Percentiles rank a stretch among this genome's conserved stretches.
phyloP scores from a whole-genome alignment of 805 yeast genomes.

The Wickerhamomyces alni region DNA sequence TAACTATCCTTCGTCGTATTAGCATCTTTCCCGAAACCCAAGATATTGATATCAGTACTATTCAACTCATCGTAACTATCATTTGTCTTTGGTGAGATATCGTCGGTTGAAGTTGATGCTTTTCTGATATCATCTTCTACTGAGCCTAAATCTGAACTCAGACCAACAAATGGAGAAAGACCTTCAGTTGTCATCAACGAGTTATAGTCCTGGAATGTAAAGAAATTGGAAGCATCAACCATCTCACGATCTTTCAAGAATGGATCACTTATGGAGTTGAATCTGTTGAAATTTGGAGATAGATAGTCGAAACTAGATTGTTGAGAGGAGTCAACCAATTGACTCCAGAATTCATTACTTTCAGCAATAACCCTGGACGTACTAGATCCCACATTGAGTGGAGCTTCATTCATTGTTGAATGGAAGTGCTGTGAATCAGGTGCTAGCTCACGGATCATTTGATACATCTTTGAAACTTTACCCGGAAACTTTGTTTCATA shows the following conservation, averaged over 20 bases:
- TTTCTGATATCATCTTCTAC: too few species aligned
- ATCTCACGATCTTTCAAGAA: constrained; percentile 9
- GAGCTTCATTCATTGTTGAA: too few species aligned
- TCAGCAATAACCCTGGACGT: too few species aligned
- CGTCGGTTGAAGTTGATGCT: constrained; percentile 9
- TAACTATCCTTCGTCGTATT: not conserved
- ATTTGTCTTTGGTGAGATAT: constrained; percentile 16
- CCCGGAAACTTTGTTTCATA: constrained; percentile 15
- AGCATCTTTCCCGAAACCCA: not conserved
- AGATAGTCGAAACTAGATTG: constrained; percentile 25
- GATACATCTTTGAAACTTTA: constrained; percentile 9
- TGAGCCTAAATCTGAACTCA: too few species aligned
- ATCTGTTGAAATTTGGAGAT: constrained; percentile 18
- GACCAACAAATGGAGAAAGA: not conserved
- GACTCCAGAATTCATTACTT: constrained; percentile 16
- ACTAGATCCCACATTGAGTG: too few species aligned
- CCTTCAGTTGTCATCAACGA: not conserved
- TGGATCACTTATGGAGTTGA: constrained; percentile 20
- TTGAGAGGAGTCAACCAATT: constrained; percentile 18
- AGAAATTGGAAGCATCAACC: not conserved
- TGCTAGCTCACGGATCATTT: constrained; percentile 1
- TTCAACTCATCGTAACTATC: constrained; percentile 1
- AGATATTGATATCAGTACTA: not conserved
- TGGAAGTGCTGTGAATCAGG: too few species aligned
- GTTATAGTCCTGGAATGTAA: constrained; percentile 10